Conservation (phyloP, 495 filamentous ascomycete genomes). For the Aspergillus campestris region DNA sequence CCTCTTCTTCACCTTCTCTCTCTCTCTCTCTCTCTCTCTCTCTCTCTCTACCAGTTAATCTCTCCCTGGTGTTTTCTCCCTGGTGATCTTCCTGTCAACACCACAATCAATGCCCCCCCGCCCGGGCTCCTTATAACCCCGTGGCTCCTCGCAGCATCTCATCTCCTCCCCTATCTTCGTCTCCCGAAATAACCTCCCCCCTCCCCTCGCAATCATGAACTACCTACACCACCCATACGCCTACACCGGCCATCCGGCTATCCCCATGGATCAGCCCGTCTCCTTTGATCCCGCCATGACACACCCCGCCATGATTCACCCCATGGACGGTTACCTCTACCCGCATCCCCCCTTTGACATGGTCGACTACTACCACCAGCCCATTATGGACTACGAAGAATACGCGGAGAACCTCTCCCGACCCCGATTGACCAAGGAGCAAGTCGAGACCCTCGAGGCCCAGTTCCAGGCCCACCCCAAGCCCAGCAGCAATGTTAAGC, state of each 20-base stretch:
- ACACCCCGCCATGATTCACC: constrained; percentile 36
- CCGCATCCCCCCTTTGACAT: constrained; percentile 37
- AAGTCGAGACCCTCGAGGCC: constrained; percentile 66
- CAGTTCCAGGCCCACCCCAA: constrained; percentile 71
- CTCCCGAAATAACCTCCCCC: background rate
- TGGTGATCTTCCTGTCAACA: constrained; percentile 8
- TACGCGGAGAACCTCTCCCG: constrained; percentile 45
- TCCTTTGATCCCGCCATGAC: constrained; percentile 33
- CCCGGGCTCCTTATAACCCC: background rate
- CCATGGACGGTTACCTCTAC: constrained; percentile 38
- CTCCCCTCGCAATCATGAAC: constrained; percentile 25
- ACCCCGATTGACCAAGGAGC: constrained; percentile 71
- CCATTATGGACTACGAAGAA: constrained; percentile 43
- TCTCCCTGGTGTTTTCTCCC: constrained; percentile 5
- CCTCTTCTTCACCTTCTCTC: constrained; percentile 11
- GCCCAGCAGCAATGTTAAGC: constrained; percentile 68
- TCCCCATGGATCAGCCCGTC: constrained; percentile 34
- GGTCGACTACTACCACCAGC: constrained; percentile 41
- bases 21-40: constrained; percentile 14
- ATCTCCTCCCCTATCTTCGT: constrained; percentile 1
- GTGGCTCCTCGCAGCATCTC: background rate
- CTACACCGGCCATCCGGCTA: constrained; percentile 27
- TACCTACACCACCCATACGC: constrained; percentile 39
- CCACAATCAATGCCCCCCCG: constrained; percentile 8
- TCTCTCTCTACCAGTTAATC: constrained; percentile 4